Evolutionary conservation across 2,329 filamentous ascomycete species (phyloP).

Genomic region (Neofusicoccum sp.): DNA sequence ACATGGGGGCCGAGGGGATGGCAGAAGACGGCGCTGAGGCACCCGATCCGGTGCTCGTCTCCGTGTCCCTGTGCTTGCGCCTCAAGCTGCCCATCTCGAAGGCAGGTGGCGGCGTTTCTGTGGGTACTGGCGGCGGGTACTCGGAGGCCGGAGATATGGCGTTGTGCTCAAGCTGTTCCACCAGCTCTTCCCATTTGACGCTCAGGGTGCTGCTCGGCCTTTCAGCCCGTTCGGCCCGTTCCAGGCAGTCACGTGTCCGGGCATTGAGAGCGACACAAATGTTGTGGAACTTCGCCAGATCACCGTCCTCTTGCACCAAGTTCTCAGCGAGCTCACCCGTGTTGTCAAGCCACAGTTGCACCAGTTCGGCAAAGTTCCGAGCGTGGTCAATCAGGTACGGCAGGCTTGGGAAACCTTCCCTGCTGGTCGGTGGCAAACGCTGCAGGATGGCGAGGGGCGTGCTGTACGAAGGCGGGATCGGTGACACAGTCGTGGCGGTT

Average conservation of each 20-base stretch:
- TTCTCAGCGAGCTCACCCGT: slow-evolving; percentile 37
- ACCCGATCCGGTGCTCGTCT: slow-evolving; percentile 14
- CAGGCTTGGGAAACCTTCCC: slow-evolving; percentile 89
- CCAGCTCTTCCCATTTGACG: slow-evolving; percentile 54
- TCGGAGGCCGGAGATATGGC: slow-evolving; percentile 21
- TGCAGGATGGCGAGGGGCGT: slow-evolving; percentile 88
- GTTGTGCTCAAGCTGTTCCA: slow-evolving; percentile 44
- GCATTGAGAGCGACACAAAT: slow-evolving; percentile 48
- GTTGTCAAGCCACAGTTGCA: slow-evolving; percentile 74
- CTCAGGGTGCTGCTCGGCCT: slow-evolving; percentile 48
- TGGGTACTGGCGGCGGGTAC: slow-evolving; percentile 23
- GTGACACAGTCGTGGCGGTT: slow-evolving; percentile 56
- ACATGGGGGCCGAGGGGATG: slow-evolving; percentile 7
- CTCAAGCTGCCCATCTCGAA: slow-evolving; percentile 29
- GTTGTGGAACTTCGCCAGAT: slow-evolving; percentile 50
- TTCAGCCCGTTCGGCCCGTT: slow-evolving; percentile 53
- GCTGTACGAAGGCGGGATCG: slow-evolving; percentile 80
- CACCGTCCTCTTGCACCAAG: slow-evolving; percentile 41
- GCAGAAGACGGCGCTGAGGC: slow-evolving; percentile 12
- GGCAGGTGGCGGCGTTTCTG: slow-evolving; percentile 23
- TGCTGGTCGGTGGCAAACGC: slow-evolving; percentile 73
- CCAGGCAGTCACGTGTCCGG: slow-evolving; percentile 51
- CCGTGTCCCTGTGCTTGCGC: slow-evolving; percentile 17
- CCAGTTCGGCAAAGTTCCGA: slow-evolving; percentile 77
- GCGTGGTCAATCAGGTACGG: slow-evolving; percentile 91